Evolutionary conservation across 1,284 basidiomycete species (phyloP).

Genomic region (Puccinia horiana): DNA sequence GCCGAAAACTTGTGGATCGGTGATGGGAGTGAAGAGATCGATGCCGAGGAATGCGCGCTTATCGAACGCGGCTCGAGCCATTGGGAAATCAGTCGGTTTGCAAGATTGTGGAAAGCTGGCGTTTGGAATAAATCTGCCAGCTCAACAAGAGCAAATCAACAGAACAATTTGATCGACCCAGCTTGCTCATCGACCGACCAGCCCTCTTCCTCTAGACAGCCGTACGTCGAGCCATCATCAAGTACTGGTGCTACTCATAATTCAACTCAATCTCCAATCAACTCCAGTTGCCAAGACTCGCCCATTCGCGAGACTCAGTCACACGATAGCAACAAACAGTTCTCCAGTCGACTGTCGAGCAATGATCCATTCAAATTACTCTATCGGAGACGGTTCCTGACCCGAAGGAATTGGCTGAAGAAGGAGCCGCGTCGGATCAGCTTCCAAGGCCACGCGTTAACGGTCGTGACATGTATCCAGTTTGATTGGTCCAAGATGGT

Average conservation of each 20-base stretch:
- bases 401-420: constrained; percentile 73
- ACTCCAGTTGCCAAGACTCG: background rate
- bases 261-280: background rate
- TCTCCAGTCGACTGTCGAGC: background rate
- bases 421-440: constrained; percentile 69
- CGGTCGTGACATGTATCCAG: constrained; percentile 88
- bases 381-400: constrained; percentile 79
- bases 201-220: background rate
- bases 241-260: background rate
- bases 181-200: background rate
- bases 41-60: constrained; percentile 35
- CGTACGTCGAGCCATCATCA: background rate
- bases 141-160: background rate
- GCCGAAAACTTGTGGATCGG: constrained; percentile 80
- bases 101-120: constrained; percentile 34
- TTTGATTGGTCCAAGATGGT: constrained; percentile 91
- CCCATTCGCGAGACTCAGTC: background rate
- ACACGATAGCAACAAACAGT: too few relatives aligned
- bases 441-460: constrained; percentile 81
- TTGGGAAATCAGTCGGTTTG: constrained; percentile 52
- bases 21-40: constrained; percentile 64
- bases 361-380: constrained; percentile 77
- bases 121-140: constrained; percentile 13
- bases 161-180: background rate
- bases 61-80: constrained; percentile 48